Base-by-base conservation (phyloP, 164 flowering plant genomes). In the Liriodendron chinense region DNA sequence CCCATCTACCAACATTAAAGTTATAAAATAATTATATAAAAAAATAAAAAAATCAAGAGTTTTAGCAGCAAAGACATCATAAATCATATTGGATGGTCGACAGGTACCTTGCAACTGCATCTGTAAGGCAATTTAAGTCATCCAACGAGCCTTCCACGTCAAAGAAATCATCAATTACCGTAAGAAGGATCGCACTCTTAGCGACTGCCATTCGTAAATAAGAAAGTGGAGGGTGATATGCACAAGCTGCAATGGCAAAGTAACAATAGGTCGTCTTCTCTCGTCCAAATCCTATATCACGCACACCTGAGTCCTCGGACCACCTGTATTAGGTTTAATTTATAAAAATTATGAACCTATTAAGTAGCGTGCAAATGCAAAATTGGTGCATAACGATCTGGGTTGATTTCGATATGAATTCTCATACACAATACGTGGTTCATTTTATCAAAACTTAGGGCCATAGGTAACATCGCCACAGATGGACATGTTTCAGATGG, bases 141-240 rank as follows among this genome's bases (percentile, higher is more conserved):
- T 47, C 72, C 16, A 70, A 10, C 8, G 59, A 48, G 2, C 59
- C 72, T 47, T 70, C 50, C 48, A 69, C 16, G 28, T 69, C 71
- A 47, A 48, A 70, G n/a, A 70, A 70, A 50, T 70, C 72, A 70
- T 70, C 72, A 7, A 26, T 26, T n/a, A 70, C 72, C 20, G 72
- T 70, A 48, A 49, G 24, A 20, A 70, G 57, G 56, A 70, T 70
- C 24, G 57, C 72, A 70, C 59, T 70, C 72, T 70, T 34, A 22
- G 49, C 47, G 25, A 34, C 7, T 18, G 18, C 47, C 71, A 69
- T 34, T 28, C 71, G 47, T 16, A 20, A 18, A 34, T 47, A 13
- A 22, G 59, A 70, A n/a, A 70, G 61, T 10, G 56, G 18, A n/a
- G 72, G 61, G 16, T 68, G 71, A 28, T 16, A 68, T 34, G 23